A percentile compares a stretch with the other conserved stretches of the same genome.
Conservation (phyloP, 106 monocot genomes). For the Cymbidium sinense region DNA sequence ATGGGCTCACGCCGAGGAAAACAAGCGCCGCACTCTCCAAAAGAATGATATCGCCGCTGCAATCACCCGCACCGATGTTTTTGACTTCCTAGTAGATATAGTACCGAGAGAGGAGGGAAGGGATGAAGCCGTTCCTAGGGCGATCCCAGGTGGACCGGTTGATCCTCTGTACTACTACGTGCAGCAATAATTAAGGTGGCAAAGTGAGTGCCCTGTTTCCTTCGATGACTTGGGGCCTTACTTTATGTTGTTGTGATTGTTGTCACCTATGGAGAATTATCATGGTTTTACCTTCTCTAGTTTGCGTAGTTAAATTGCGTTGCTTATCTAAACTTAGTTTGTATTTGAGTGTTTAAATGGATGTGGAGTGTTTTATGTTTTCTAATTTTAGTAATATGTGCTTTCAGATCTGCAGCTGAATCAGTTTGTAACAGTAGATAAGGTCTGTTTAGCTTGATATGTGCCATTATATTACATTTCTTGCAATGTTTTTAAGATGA, state of each 20-base stretch:
- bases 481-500: background rate
- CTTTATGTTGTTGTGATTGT: background rate
- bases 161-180: conserved; percentile 12
- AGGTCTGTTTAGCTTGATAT: background rate
- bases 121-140: conserved; percentile 8
- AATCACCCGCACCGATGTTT: conserved; percentile 49
- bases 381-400: background rate
- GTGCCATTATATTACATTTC: background rate
- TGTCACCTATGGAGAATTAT: background rate
- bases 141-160: background rate
- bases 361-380: background rate
- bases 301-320: background rate
- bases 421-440: background rate
- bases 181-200: background rate
- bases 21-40: conserved; percentile 43
- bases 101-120: conserved; percentile 31
- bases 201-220: conserved; percentile 6
- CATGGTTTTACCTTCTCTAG: background rate
- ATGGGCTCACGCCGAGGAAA: conserved; percentile 47
- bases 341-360: background rate
- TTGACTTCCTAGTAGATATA: conserved; percentile 52
- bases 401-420: background rate
- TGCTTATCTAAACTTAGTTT: background rate
- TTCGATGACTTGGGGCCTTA: background rate
- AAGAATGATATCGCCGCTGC: conserved; percentile 55